Evolutionary conservation across 2,329 filamentous ascomycete genomes (phyloP).

Genomic region (Raffaelea ambrosiae): DNA sequence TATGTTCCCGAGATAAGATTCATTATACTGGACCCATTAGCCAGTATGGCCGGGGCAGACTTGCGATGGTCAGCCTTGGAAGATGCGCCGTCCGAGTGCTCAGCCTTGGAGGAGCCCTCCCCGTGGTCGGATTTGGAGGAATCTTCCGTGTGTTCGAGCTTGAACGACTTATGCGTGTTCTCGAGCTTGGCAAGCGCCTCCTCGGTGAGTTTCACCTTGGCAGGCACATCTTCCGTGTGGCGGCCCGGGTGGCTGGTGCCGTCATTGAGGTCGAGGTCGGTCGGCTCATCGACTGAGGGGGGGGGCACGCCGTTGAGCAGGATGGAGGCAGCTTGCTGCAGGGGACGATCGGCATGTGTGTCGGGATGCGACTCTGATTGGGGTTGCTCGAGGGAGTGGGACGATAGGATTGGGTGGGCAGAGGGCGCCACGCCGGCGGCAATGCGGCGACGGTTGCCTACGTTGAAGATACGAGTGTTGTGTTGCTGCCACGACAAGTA

Average conservation of each 20-base stretch:
- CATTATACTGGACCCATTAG: too few species aligned
- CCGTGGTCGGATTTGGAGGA: too few species aligned
- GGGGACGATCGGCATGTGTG: constrained; percentile 30
- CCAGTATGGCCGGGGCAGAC: too few species aligned
- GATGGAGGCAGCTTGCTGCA: constrained; percentile 47
- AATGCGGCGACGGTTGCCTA: constrained; percentile 80
- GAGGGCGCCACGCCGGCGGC: constrained; percentile 48
- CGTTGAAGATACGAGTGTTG: constrained; percentile 93
- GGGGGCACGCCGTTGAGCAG: constrained; percentile 45
- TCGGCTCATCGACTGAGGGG: constrained; percentile 29
- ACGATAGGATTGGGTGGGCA: background rate
- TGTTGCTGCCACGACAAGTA: constrained; percentile 98
- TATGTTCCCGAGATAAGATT: too few species aligned
- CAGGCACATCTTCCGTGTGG: too few species aligned
- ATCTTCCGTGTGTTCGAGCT: too few species aligned
- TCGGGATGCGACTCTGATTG: background rate
- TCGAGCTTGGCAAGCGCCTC: too few species aligned
- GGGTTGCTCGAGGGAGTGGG: background rate
- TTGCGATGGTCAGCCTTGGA: too few species aligned
- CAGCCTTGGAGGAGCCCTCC: too few species aligned
- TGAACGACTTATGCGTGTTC: too few species aligned
- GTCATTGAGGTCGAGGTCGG: constrained; percentile 27
- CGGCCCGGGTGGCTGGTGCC: background rate
- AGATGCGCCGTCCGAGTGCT: too few species aligned
- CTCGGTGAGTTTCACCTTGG: too few species aligned